Evolutionary conservation across 768 basidiomycete genomes (phyloP).

Genomic region (Termitomyces bulborhizus): DNA sequence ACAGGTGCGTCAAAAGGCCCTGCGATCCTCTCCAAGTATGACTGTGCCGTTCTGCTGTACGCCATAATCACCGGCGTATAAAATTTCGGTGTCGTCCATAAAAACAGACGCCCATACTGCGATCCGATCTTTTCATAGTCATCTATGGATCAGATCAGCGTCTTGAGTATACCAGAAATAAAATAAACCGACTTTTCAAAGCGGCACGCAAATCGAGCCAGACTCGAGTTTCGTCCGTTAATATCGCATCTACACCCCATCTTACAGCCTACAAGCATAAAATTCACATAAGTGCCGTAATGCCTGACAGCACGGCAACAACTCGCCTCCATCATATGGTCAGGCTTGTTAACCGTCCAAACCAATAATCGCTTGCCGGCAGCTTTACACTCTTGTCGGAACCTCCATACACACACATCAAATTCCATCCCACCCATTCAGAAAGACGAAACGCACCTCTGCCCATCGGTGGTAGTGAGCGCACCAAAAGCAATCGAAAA

Average conservation of each 20-base stretch:
- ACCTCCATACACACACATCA: slow-evolving; percentile 34
- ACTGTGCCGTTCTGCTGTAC: slow-evolving; percentile 20
- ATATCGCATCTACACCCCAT: slow-evolving; percentile 74
- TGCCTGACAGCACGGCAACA: slow-evolving; percentile 14
- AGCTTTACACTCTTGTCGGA: slow-evolving; percentile 70
- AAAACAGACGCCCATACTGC: slow-evolving; percentile 60
- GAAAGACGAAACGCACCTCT: slow-evolving; percentile 39
- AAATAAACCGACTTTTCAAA: slow-evolving; percentile 41
- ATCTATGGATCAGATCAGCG: slow-evolving; percentile 26
- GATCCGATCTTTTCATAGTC: slow-evolving; percentile 64
- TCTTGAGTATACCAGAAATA: not conserved
- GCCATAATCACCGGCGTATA: slow-evolving; percentile 44
- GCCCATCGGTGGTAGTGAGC: slow-evolving; percentile 69
- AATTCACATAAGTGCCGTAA: not conserved
- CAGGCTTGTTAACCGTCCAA: slow-evolving; percentile 92
- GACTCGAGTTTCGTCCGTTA: slow-evolving; percentile 67
- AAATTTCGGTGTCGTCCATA: slow-evolving; percentile 64
- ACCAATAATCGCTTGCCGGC: slow-evolving; percentile 85
- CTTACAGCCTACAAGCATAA: slow-evolving; percentile 50
- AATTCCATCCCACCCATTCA: not conserved
- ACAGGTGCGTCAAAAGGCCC: slow-evolving; percentile 44
- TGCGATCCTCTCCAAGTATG: slow-evolving; percentile 40
- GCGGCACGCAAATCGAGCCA: slow-evolving; percentile 61
- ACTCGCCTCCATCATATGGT: slow-evolving; percentile 82
- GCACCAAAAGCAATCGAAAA: slow-evolving; percentile 80